Evolutionary conservation across 441 rosid species (phyloP), one percentile per base, ranked within the genome.

Genomic region (Corymbia calophylla): DNA sequence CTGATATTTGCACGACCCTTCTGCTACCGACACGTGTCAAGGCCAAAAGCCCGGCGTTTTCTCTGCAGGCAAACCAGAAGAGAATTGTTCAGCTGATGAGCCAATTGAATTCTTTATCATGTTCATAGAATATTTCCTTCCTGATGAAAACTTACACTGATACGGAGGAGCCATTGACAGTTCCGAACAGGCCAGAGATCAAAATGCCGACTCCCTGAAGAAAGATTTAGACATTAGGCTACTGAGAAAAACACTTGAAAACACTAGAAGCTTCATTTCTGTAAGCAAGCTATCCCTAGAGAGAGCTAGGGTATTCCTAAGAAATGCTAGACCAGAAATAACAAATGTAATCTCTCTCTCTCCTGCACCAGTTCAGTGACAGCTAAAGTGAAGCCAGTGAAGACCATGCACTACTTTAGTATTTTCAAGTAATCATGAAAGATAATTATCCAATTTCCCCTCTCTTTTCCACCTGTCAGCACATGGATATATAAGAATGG

Each of bases 1-100:
- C 99, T 25, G 99, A 93, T 92, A 97, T 97, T 94, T 98, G 98
- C 77, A 98, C 99, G 90, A 98, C 99, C 91, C 99, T 95, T 84
- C 99, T 92, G 92, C 99, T 98, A 88, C 99, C 99, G 90, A 98
- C 97, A 91, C 95, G 93, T 55, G 99, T 98, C 92, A 98, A 94
- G 56, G 95, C 99, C 94, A 98, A 92, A 85, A 98, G 95, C 91
- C 99, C 99, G 32, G 97, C 97, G 91, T 98, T 98, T 93, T 98
- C 99, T 54, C 99, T 98, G 96, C 86, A 89, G 47, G 81, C 80
- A 89, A 23, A 62, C 88, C 44, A 54, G 56, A 70, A 31, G 66
- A 62, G 51, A 39, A 68, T 35, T 39, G 53, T 47, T 49, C 39
- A 53, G 66, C 87, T 66, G 82, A 80, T 55, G 86, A 53, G 55